These are phyloP conservation scores for Globisporangium solare DNA, from an alignment of 352 stramenopile species.

Conservation along the genomic window DNA sequence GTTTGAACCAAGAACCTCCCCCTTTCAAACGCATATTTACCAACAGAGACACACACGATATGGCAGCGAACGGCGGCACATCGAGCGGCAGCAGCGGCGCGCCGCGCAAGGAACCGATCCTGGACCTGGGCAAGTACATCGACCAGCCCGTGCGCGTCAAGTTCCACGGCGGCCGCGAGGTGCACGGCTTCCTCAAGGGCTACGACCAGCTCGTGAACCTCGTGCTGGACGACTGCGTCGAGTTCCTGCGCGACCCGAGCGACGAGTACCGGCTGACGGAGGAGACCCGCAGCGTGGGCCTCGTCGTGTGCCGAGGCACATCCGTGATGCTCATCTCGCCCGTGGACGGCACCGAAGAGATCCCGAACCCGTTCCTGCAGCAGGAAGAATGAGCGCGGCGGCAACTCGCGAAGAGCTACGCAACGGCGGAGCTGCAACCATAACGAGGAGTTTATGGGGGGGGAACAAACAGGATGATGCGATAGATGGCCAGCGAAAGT, in stretches of 20 bases:
- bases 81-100: slow-evolving; percentile 19
- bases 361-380: slow-evolving; percentile 89
- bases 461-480: not conserved
- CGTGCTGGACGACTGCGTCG: slow-evolving; percentile 94
- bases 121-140: slow-evolving; percentile 94
- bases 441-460: slow-evolving; percentile 1
- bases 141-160: slow-evolving; percentile 94
- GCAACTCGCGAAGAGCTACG: not conserved
- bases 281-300: slow-evolving; percentile 89
- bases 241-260: slow-evolving; percentile 92
- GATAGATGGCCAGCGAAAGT: no score
- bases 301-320: slow-evolving; percentile 92
- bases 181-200: slow-evolving; percentile 91
- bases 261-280: slow-evolving; percentile 89
- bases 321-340: slow-evolving; percentile 91
- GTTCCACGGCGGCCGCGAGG: slow-evolving; percentile 91
- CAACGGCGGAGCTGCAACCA: no score
- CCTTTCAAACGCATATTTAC: not conserved
- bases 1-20: slow-evolving; percentile 3
- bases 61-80: slow-evolving; percentile 51
- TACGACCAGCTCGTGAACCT: slow-evolving; percentile 98
- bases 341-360: slow-evolving; percentile 89
- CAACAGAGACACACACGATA: slow-evolving; percentile 14
- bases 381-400: slow-evolving; percentile 55
- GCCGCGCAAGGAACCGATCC: slow-evolving; percentile 79